Percentiles rank a stretch among this genome's conserved stretches.
Conservation (phyloP, 768 basidiomycete species). For the Strobilomyces echinocephalus region DNA sequence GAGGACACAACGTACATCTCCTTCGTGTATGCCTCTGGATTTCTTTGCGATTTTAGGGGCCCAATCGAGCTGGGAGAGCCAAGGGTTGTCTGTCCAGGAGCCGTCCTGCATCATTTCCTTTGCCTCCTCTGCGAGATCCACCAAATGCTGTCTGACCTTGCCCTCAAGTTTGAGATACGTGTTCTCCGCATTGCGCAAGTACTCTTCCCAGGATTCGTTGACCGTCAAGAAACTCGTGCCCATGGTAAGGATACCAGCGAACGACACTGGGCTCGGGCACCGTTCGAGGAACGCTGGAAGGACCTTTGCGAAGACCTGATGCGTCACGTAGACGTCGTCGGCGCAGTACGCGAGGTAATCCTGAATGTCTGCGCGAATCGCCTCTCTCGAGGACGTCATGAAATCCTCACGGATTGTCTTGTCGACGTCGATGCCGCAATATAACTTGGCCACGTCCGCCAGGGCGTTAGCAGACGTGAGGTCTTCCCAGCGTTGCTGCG, state of each 20-base stretch:
- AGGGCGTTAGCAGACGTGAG: slow-evolving; percentile 90
- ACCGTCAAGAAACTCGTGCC: slow-evolving; percentile 88
- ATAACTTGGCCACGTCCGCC: slow-evolving; percentile 84
- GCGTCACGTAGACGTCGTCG: slow-evolving; percentile 78
- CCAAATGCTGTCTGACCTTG: slow-evolving; percentile 56
- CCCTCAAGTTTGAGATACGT: slow-evolving; percentile 68
- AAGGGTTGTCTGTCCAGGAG: slow-evolving; percentile 68
- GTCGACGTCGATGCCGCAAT: slow-evolving; percentile 76
- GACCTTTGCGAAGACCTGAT: slow-evolving; percentile 69
- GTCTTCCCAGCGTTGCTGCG: slow-evolving; percentile 81
- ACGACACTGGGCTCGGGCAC: slow-evolving; percentile 91
- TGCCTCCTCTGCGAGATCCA: slow-evolving; percentile 61
- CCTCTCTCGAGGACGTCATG: slow-evolving; percentile 60
- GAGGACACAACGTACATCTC: slow-evolving; percentile 17
- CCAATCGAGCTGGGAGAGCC: slow-evolving; percentile 94
- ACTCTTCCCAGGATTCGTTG: slow-evolving; percentile 83
- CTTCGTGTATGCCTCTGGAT: slow-evolving; percentile 52
- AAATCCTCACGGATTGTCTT: slow-evolving; percentile 77
- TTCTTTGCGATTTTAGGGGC: slow-evolving; percentile 75
- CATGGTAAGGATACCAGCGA: slow-evolving; percentile 89
- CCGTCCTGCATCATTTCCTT: slow-evolving; percentile 45
- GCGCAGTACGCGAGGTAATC: slow-evolving; percentile 85
- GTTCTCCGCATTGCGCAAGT: slow-evolving; percentile 71
- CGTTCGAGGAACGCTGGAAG: slow-evolving; percentile 76
- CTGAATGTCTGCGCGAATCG: slow-evolving; percentile 59